Conservation (phyloP, 805 yeast species). For the Ogataea thermomethanolica region DNA sequence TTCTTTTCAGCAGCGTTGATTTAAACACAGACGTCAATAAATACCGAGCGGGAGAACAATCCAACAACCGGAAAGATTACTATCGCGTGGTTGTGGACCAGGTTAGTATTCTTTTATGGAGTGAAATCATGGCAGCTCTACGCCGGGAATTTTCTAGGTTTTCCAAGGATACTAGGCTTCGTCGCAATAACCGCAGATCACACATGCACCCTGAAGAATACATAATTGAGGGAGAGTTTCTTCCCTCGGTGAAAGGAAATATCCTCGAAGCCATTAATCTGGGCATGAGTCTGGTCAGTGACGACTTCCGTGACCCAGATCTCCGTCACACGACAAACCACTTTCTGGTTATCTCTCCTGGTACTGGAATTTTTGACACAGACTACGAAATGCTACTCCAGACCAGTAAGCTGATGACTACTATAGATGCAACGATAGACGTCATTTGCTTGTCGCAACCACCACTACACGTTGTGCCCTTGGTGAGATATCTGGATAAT, state of each 20-base stretch:
- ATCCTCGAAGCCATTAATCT: conserved; percentile 81
- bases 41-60: conserved; percentile 67
- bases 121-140: conserved; percentile 82
- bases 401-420: conserved; percentile 70
- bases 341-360: conserved; percentile 82
- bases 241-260: conserved; percentile 90
- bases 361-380: conserved; percentile 91
- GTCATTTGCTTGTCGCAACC: conserved; percentile 84
- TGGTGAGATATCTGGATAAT: conserved; percentile 66
- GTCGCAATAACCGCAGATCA: conserved; percentile 34
- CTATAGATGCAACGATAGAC: conserved; percentile 84
- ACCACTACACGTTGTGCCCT: conserved; percentile 88
- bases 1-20: conserved; percentile 81
- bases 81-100: conserved; percentile 95
- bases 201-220: conserved; percentile 34
- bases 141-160: conserved; percentile 82
- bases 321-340: conserved; percentile 89
- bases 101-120: conserved; percentile 86
- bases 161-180: conserved; percentile 65
- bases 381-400: conserved; percentile 71
- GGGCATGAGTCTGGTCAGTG: conserved; percentile 72
- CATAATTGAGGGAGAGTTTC: conserved; percentile 54
- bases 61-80: conserved; percentile 68
- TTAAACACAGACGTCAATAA: conserved; percentile 32
- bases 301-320: conserved; percentile 80